Evolutionary conservation across 805 yeast species (phyloP), one percentile per base, ranked within the genome.

Genomic region (Monosporozyma servazzii): DNA sequence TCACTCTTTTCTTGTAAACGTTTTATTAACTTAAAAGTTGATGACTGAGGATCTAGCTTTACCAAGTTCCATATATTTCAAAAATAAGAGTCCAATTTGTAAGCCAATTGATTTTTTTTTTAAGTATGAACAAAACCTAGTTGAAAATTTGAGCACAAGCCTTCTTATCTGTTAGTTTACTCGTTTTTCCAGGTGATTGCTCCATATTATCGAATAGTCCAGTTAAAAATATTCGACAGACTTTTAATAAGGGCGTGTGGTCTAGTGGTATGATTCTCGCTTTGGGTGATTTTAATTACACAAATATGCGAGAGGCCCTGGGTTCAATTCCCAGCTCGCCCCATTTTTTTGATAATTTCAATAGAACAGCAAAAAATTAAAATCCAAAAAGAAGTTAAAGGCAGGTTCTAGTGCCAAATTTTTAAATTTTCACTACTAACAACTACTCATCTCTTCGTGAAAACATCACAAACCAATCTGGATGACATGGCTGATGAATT

Each of bases 401-500:
- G n/a, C 21, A 21, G 40, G 20, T 36, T n/a, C 15, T 36, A n/a
- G n/a, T n/a, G n/a, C n/a, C n/a, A n/a, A n/a, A n/a, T n/a, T n/a
- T n/a, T n/a, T n/a, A 36, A n/a, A n/a, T 15, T 36, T 13, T 13
- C 20, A 17, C 6, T 41, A 20, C 17, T 7, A 20, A 20, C 17
- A 36, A 33, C 18, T 29, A 21, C 21, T 40, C 23, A 13, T 50
- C 33, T 7, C 33, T 30, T 13, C 11, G 5, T 30, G 33, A 30
- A 30, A 4, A 9, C 5, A 13, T 10, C 15, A 30, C 4, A 7
- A 6, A 11, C n/a, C 40, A 36, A 36, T 4, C 43, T 23, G 27
- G 30, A 23, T 21, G 20, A 25, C 8, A 86, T 86, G 95, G 90
- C 91, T 4, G 83, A 90, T 53, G 82, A 86, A 0, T 86, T 88